Evolutionary conservation across 345 rosid genomes (phyloP), one percentile per base, ranked within the genome.

Genomic region (Triadica sebifera): DNA sequence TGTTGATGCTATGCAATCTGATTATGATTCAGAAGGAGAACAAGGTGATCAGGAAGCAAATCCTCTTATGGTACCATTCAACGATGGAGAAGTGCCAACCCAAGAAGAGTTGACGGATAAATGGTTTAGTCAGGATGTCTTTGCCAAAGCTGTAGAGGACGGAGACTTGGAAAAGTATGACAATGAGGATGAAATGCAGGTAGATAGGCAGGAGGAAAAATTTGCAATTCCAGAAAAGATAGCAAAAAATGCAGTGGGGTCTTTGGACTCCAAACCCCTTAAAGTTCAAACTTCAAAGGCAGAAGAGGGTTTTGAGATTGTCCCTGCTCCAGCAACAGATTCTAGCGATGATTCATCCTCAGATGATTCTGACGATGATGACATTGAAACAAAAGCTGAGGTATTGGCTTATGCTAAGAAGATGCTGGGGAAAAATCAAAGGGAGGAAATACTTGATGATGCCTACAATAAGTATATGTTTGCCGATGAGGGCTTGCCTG

Each of bases 41-140:
- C 83, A 61, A 37, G 85, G 68, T 58, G 88, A 83, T 82, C 81
- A 70, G 45, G 99, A 90, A 75, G 89, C 84, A 67, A 93, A 95
- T 85, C 99, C 99, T 72, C 93, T 95, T 7, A 7, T 91, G 84
- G 89, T 90, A 46, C 79, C 90, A 7, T 87, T 95, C 45, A 88
- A 89, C 69, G 93, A 91, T 64, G 91, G 91, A 57, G 82, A 78
- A 41, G 78, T 49, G 55, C 91, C 89, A 46, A 87, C 93, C 6
- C 84, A 85, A 67, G 90, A 89, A 78, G 98, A 95, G 81, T 79
- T 88, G 49, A 85, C 89, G 64, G 86, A 89, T 78, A 85, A 87
- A 74, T 95, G 98, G 99, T 95, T 88, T 66, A 79, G 88, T 82
- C 98, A 95, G 81, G 92, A 88, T 63, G 84, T 95, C 74, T 95